Conservation (phyloP, 2,329 filamentous ascomycete genomes). For the Gremmenia infestans region DNA sequence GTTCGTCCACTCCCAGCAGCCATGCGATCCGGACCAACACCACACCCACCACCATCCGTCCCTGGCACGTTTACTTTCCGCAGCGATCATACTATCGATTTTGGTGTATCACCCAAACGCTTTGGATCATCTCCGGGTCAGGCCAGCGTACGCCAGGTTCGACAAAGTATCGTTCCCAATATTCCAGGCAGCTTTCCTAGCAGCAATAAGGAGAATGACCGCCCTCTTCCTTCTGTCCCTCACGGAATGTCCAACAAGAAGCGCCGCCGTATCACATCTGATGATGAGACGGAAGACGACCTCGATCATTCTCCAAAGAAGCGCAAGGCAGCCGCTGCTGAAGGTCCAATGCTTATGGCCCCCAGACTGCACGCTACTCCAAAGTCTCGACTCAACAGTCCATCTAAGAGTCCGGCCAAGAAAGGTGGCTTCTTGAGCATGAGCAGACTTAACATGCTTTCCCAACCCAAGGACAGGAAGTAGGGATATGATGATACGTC, state of each 20-base stretch:
- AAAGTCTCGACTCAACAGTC: constrained; percentile 27
- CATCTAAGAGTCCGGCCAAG: constrained; percentile 41
- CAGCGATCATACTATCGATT: constrained; percentile 59
- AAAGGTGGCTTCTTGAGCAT: constrained; percentile 49
- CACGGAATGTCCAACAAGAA: constrained; percentile 65
- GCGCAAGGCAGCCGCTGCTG: constrained; percentile 37
- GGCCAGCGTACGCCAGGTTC: constrained; percentile 55
- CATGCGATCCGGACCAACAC: constrained; percentile 11
- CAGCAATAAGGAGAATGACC: constrained; percentile 50
- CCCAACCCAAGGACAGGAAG: constrained; percentile 53
- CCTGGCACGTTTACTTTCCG: constrained; percentile 62
- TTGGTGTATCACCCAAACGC: constrained; percentile 42
- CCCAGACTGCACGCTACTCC: constrained; percentile 28
- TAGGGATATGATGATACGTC: constrained; percentile 25
- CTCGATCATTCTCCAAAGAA: constrained; percentile 54
- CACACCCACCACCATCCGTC: constrained; percentile 32
- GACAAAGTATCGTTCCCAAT: constrained; percentile 42
- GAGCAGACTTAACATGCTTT: constrained; percentile 57
- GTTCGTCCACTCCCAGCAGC: constrained; percentile 23
- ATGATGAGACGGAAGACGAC: constrained; percentile 50
- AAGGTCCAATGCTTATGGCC: constrained; percentile 27
- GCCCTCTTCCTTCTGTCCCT: constrained; percentile 41
- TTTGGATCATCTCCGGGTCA: constrained; percentile 57
- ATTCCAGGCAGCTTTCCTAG: constrained; percentile 56
- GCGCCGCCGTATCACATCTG: constrained; percentile 52